A percentile compares a stretch with the other conserved stretches of the same genome.
These are phyloP conservation scores for Schwanniomyces yamadae DNA, from an alignment of 805 yeast species.

Conservation along the genomic window DNA sequence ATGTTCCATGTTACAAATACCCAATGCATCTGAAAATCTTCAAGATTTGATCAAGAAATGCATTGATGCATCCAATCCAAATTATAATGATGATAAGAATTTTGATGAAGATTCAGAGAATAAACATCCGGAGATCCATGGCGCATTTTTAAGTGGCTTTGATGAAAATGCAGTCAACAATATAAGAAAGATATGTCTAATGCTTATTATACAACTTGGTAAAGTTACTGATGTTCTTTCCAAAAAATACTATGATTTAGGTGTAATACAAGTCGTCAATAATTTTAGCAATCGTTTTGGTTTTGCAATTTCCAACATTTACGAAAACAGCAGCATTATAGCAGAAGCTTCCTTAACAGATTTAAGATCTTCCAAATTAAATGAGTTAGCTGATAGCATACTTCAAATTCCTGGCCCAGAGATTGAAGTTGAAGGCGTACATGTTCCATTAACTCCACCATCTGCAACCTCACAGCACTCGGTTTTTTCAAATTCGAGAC, in stretches of 20 bases:
- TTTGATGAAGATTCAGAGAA: slow-evolving; percentile 40
- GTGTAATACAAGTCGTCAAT: slow-evolving; percentile 50
- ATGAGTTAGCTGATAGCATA: slow-evolving; percentile 24
- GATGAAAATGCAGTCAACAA: slow-evolving; percentile 40
- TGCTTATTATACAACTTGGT: slow-evolving; percentile 43
- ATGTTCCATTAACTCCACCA: slow-evolving; percentile 38
- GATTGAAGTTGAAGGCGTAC: no score
- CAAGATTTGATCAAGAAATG: slow-evolving; percentile 18
- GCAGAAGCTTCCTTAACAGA: slow-evolving; percentile 5
- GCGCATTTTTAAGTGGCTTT: slow-evolving; percentile 51
- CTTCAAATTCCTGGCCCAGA: slow-evolving; percentile 17
- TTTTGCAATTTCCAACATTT: slow-evolving; percentile 16
- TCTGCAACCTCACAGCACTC: slow-evolving; percentile 42
- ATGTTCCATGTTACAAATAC: slow-evolving; percentile 51
- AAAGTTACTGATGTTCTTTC: slow-evolving; percentile 51
- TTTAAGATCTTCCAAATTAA: slow-evolving; percentile 13
- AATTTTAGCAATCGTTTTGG: slow-evolving; percentile 22
- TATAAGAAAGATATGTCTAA: slow-evolving; percentile 41
- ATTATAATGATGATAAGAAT: slow-evolving; percentile 10
- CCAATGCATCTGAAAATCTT: slow-evolving; percentile 40
- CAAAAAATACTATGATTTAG: slow-evolving; percentile 50
- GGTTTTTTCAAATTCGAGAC: slow-evolving; percentile 31
- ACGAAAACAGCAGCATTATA: slow-evolving; percentile 17
- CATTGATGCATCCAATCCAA: slow-evolving; percentile 5
- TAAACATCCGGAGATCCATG: slow-evolving; percentile 36